A percentile compares a stretch with the other conserved stretches of the same genome.
phyloP scores from a whole-genome alignment of 768 basidiomycete genomes.

The Podaxis sp. region DNA sequence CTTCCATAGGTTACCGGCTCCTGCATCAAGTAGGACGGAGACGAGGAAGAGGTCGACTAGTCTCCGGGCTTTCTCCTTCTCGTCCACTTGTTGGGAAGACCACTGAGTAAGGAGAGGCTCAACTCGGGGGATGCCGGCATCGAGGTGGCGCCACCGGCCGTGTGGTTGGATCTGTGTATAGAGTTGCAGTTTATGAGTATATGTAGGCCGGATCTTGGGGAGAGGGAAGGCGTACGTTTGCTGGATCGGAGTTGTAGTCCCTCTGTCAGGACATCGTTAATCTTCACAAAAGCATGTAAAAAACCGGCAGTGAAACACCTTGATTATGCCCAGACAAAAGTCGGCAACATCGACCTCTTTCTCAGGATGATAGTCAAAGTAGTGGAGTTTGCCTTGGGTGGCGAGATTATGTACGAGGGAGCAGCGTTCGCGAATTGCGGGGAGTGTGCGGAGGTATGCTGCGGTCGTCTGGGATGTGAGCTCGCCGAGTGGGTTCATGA shows the following conservation, averaged over 20 bases:
- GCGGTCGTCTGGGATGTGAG: constrained; percentile 32
- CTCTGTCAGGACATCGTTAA: constrained; percentile 11
- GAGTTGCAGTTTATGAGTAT: not conserved
- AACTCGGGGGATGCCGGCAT: constrained; percentile 45
- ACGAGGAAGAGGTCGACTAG: constrained; percentile 88
- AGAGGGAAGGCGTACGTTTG: constrained; percentile 42
- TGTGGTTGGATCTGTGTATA: constrained; percentile 76
- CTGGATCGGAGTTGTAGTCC: constrained; percentile 14
- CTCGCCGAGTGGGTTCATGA: constrained; percentile 11
- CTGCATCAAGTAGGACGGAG: constrained; percentile 92
- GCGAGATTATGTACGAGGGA: constrained; percentile 77
- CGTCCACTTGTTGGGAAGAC: constrained; percentile 43
- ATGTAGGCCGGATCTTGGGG: not conserved
- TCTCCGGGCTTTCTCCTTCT: constrained; percentile 64
- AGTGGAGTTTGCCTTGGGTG: constrained; percentile 69
- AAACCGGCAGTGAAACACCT: constrained; percentile 40
- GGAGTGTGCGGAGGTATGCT: constrained; percentile 78
- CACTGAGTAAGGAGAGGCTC: constrained; percentile 65
- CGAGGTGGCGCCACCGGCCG: constrained; percentile 88
- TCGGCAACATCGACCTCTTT: constrained; percentile 67
- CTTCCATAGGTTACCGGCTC: constrained; percentile 82
- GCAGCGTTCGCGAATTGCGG: constrained; percentile 90
- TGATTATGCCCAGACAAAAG: constrained; percentile 77
- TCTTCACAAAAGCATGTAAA: not conserved
- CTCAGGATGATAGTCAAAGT: constrained; percentile 83